Base-by-base conservation (phyloP, 306 rosid species). In the Glycine latifolia region DNA sequence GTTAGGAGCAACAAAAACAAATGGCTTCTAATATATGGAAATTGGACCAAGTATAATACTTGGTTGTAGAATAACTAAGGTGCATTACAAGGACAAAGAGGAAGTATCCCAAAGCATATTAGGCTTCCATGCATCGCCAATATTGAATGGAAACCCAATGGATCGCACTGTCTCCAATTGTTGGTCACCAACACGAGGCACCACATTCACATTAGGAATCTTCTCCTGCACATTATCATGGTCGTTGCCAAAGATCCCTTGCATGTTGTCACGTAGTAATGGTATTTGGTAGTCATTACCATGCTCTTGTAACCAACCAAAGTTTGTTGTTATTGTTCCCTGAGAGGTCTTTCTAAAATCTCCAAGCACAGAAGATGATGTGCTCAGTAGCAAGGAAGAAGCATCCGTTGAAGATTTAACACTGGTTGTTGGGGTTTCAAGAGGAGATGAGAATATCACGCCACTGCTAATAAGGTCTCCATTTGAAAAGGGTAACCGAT, bases 21-120 rank as follows among this genome's bases (percentile, higher is more conserved):
- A 26, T 26, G 37, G 50, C 81, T 82, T 77, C 82, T 75, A 85
- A 72, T 70, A 3, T 71, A 58, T 55, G 75, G 0, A 72, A 17
- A 48, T 46, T 61, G 10, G 3, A 69, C 62, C 50, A 88, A 84
- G 92, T 26, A 26, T 85, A 88, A 84, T 91, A 85, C 86, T 89
- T 88, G 74, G 89, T 89, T 41, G 86, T 69, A 52, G 89, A 83
- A 58, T 70, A 88, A 86, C 61, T 88, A 33, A 91, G 86, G 73
- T 26, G 85, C 79, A 80, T 92, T 90, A 83, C 83, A 84, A 10
- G 93, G 97, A 79, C 48, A 91, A 90, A 58, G 92, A 86, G 16
- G 94, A 90, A 80, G 93, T 80, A 71, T 92, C 95, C 97, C 95
- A 92, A 69, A 77, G 78, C 88, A 89, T 50, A 82, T 85, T 89